Evolutionary conservation across 495 filamentous ascomycete species (phyloP).

Genomic region (Clohesyomyces aquaticus): DNA sequence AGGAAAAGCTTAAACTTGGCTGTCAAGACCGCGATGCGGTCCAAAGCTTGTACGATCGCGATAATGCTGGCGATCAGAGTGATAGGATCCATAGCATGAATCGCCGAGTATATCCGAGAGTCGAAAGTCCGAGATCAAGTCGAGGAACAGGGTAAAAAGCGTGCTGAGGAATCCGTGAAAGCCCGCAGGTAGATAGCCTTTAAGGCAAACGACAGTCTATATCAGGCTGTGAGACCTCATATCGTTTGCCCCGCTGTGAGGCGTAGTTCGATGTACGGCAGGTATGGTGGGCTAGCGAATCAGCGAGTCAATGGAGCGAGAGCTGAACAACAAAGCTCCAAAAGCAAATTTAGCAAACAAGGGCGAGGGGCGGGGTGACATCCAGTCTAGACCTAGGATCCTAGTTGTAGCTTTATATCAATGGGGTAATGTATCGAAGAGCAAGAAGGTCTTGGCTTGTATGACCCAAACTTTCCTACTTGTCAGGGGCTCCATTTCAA

Average conservation of each 20-base stretch:
- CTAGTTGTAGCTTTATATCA: no score
- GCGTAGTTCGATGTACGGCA: background rate
- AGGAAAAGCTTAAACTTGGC: background rate
- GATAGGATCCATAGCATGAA: background rate
- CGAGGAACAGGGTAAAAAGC: background rate
- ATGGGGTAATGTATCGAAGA: no score
- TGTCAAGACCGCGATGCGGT: background rate
- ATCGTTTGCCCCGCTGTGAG: background rate
- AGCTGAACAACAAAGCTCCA: background rate
- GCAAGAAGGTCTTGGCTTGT: no score
- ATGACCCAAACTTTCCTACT: no score
- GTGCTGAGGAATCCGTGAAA: no score
- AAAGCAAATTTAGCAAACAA: constrained; percentile 5
- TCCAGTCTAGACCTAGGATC: no score
- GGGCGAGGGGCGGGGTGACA: no score
- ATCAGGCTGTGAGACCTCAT: background rate
- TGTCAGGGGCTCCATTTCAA: no score
- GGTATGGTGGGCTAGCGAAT: background rate
- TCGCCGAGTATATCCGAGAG: background rate
- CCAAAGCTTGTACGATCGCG: background rate
- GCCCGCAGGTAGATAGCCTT: no score
- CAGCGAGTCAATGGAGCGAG: background rate
- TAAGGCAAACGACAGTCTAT: no score
- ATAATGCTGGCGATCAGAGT: background rate
- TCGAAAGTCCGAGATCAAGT: background rate